phyloP scores from a whole-genome alignment of 352 stramenopile species.

The Pythium rishiriense region DNA sequence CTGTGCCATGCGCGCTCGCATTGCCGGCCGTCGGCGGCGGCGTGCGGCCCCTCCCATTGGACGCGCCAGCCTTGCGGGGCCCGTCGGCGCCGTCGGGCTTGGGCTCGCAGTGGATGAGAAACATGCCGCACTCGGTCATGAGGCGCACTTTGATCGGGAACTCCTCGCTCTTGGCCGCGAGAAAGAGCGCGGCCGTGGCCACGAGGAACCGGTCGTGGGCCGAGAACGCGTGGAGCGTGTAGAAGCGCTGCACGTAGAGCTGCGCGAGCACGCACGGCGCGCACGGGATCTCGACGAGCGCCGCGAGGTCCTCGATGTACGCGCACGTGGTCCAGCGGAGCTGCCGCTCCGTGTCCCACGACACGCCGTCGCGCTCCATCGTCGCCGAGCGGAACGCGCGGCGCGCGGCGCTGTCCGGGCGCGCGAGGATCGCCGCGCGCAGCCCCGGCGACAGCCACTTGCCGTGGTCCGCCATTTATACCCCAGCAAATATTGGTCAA shows the following conservation, averaged over 20 bases:
- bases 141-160: constrained; percentile 78
- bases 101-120: constrained; percentile 36
- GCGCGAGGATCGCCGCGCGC: constrained; percentile 16
- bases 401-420: not conserved
- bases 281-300: constrained; percentile 60
- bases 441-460: constrained; percentile 18
- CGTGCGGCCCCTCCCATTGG: constrained; percentile 6
- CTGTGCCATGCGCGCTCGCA: constrained; percentile 5
- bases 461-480: constrained; percentile 17
- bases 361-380: constrained; percentile 40
- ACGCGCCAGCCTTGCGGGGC: constrained; percentile 11
- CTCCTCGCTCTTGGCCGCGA: constrained; percentile 75
- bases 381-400: constrained; percentile 47
- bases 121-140: constrained; percentile 76
- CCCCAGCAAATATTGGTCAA: no score
- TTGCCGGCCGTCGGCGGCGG: not conserved
- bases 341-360: constrained; percentile 60
- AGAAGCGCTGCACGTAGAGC: constrained; percentile 78
- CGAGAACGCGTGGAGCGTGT: constrained; percentile 76
- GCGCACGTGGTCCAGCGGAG: constrained; percentile 63
- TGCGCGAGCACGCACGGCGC: constrained; percentile 56
- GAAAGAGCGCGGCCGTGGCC: constrained; percentile 71
- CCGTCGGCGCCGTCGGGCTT: constrained; percentile 24
- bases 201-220: constrained; percentile 81
- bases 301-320: constrained; percentile 68